Evolutionary conservation across 176 grass and related monocot species (phyloP), one percentile per base, ranked within the genome.

Genomic region (Oryza brachyantha): DNA sequence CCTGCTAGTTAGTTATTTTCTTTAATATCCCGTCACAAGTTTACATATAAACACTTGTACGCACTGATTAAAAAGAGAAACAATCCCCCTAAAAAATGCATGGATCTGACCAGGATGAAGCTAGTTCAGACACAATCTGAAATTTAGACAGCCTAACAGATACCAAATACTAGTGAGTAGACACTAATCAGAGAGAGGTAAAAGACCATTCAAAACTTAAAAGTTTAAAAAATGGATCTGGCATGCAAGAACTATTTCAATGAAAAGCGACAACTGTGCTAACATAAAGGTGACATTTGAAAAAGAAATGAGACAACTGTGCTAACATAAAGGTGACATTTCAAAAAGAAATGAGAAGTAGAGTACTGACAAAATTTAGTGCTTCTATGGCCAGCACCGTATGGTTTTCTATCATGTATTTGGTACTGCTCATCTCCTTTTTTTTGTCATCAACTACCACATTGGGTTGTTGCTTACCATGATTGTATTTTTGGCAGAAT

Each of bases 401-500:
- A 72, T 8, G 13, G 27, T 16, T 60, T 48, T 62, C 38, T 58
- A 80, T 32, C n/a, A 66, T 66, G 45, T 54, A 72, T 29, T 77
- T 37, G 46, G 26, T 39, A 74, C 39, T 63, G 32, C 75, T 45
- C 41, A 84, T 84, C 11, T 65, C 36, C 64, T n/a, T n/a, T n/a
- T 65, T 26, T 75, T 82, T 8, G 64, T 84, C 57, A 54, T 69
- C 66, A 68, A 46, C 25, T 77, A 82, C 64, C 57, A 35, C 68
- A 84, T 65, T 70, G 75, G 55, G 10, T 80, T 80, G 59, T 66
- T 77, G 34, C 80, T 79, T 78, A 76, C 19, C 64, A 58, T 65
- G 71, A 48, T 9, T 66, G 13, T 64, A n/a, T 82, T 39, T 60
- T 88, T 91, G 85, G 79, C 89, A 97, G 95, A 92, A 94, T 74